These are phyloP conservation scores for Phytophthora ramorum DNA, from an alignment of 352 stramenopile genomes.

Conservation along the genomic window DNA sequence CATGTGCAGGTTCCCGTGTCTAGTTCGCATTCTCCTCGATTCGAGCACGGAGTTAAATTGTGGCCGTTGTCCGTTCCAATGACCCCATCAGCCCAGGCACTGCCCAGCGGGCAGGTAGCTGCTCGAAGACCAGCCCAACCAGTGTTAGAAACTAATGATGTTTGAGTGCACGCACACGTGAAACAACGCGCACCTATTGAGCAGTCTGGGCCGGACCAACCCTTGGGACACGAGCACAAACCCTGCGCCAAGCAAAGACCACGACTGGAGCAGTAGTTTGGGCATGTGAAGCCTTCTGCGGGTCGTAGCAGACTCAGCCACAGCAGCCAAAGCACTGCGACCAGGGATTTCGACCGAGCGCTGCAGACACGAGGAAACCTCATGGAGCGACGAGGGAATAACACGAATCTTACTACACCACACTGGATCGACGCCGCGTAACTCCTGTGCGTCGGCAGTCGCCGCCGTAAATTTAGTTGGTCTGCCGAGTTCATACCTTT, in stretches of 20 bases:
- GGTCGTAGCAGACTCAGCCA: slow-evolving; percentile 12
- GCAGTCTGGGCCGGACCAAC: slow-evolving; percentile 66
- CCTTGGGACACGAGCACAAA: slow-evolving; percentile 56
- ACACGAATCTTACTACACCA: slow-evolving; percentile 13
- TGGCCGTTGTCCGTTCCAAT: slow-evolving; percentile 72
- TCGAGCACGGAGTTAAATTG: slow-evolving; percentile 89
- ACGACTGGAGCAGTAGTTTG: slow-evolving; percentile 76
- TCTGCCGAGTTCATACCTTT: not conserved
- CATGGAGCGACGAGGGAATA: slow-evolving; percentile 25
- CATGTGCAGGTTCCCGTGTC: slow-evolving; percentile 72
- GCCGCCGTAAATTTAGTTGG: slow-evolving; percentile 35
- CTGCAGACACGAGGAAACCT: slow-evolving; percentile 1
- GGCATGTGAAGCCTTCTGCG: slow-evolving; percentile 54
- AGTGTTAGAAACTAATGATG: not conserved
- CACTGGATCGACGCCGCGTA: slow-evolving; percentile 12
- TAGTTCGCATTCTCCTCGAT: slow-evolving; percentile 71
- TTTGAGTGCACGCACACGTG: not conserved
- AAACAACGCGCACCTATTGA: slow-evolving; percentile 44
- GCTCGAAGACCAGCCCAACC: not conserved
- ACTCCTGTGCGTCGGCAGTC: slow-evolving; percentile 17
- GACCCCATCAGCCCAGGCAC: slow-evolving; percentile 79
- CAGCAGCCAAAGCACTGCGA: slow-evolving; percentile 14
- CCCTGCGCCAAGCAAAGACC: slow-evolving; percentile 67
- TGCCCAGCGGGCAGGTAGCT: slow-evolving; percentile 69
- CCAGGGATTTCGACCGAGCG: not conserved